phyloP scores from a whole-genome alignment of 2,329 filamentous ascomycete species.

The Monosporascus sp. region DNA sequence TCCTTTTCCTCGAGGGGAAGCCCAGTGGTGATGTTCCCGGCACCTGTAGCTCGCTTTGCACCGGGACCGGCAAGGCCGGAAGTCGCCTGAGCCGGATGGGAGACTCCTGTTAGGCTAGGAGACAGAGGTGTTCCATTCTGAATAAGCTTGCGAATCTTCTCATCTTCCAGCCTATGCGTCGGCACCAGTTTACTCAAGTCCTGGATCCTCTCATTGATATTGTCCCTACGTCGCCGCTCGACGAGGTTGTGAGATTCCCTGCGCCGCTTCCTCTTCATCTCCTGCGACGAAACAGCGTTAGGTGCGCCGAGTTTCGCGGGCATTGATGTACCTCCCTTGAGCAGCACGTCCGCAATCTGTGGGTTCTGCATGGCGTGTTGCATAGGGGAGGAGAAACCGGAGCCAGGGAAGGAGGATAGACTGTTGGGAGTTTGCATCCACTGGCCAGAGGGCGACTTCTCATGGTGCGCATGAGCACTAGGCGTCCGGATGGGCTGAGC shows the following conservation, averaged over 20 bases:
- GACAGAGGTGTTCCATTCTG: slow-evolving; percentile 88
- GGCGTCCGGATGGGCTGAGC: slow-evolving; percentile 72
- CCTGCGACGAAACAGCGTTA: slow-evolving; percentile 67
- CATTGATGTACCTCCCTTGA: slow-evolving; percentile 82
- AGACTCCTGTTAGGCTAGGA: slow-evolving; percentile 68
- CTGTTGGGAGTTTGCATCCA: slow-evolving; percentile 87
- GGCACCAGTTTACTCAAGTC: slow-evolving; percentile 93
- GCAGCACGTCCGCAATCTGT: slow-evolving; percentile 83
- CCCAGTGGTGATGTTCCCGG: slow-evolving; percentile 84
- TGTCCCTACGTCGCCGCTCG: slow-evolving; percentile 88
- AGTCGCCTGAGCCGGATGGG: slow-evolving; percentile 68
- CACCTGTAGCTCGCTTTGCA: slow-evolving; percentile 70
- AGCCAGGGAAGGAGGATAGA: slow-evolving; percentile 80
- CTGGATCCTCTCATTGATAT: slow-evolving; percentile 98
- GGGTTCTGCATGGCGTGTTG: slow-evolving; percentile 61
- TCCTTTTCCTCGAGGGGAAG: slow-evolving; percentile 95
- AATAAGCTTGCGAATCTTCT: slow-evolving; percentile 93
- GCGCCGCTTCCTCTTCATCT: slow-evolving; percentile 86
- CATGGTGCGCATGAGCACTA: slow-evolving; percentile 56
- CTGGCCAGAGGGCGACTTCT: slow-evolving; percentile 80
- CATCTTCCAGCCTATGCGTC: slow-evolving; percentile 86
- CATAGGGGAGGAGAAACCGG: slow-evolving; percentile 80
- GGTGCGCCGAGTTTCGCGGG: slow-evolving; percentile 70
- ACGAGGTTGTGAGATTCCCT: slow-evolving; percentile 95
- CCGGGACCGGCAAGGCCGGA: slow-evolving; percentile 82